Evolutionary conservation across 345 rosid species (phyloP), one percentile per base, ranked within the genome.

Genomic region (Aegle marmelos): DNA sequence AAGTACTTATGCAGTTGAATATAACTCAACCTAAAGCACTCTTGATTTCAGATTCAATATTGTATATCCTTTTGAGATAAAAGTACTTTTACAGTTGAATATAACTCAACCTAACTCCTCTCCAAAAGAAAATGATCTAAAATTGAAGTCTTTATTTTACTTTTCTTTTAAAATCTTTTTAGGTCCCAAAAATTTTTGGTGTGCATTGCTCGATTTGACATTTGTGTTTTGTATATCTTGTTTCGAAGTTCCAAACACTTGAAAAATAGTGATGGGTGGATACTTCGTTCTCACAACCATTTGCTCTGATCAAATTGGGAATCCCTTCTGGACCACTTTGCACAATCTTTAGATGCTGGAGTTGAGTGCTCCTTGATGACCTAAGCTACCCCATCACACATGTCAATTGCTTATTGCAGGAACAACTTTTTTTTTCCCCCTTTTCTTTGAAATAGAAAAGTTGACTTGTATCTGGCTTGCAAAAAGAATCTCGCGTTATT

Each of bases 301-400:
- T 53, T 19, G 57, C 22, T 53, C 22, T 9, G 6, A 70, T 48
- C 24, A 53, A 50, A 7, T 21, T 70, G 61, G 61, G 27, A 70
- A 28, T 70, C 74, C 28, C 9, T 22, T n/a, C 28, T 70, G 74
- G 74, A 22, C 74, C 60, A 53, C 74, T 19, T 21, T 65, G 14
- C 25, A 24, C 7, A 58, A 65, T 19, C 22, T 34, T 30, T 7
- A 7, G 6, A 9, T 33, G 69, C 45, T 21, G 0, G 6, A 19
- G 74, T 45, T 7, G 6, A 19, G 74, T 70, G 74, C 61, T 48
- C 13, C 72, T 21, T 33, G 16, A 21, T 64, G 3, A 8, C n/a
- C 24, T 7, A 64, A 33, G 68, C 41, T 9, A 21, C 25, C 22
- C 41, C 2, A 14, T 62, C 37, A 31, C 39, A 3, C 33, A 30